Evolutionary conservation across 805 yeast genomes (phyloP), one percentile per base, ranked within the genome.

Genomic region (Candida ponderosae): DNA sequence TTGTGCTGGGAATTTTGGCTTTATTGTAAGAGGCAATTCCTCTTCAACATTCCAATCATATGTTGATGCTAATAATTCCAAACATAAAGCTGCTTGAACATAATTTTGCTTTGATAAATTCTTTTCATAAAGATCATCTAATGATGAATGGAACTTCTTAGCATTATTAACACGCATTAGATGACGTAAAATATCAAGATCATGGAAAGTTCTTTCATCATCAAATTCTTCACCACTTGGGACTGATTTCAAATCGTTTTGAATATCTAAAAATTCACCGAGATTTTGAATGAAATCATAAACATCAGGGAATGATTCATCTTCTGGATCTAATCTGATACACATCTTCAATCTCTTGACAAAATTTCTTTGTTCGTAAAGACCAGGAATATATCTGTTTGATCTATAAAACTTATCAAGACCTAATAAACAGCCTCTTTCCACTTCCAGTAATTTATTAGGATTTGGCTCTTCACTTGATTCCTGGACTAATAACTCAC

Each of bases 171-270:
- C 87, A 46, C 82, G 77, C 68, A 81, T 73, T 57, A 87, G 66
- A 59, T 76, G 85, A 31, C 87, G 79, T 43, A 84, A 74, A 50
- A 86, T 79, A 49, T 80, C 81, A 53, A 87, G 67, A 41, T 76
- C 76, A 54, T 81, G 83, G 72, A 83, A 81, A 5, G 88, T 79
- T 51, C 95, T 68, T 57, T 87, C 96, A 55, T 84, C 90, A 49
- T 83, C 90, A 57, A 82, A 88, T 51, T 86, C 95, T 31, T 79
- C 79, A 16, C 88, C 88, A 33, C 69, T 71, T 13, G 96, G 96
- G 40, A 87, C 86, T 40, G 74, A 71, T 47, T 74, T 74, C 48
- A 82, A 72, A 49, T 83, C 86, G 42, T 75, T 69, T 50, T 83
- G 67, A 14, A 77, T 74, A 37, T 69, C 75, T 40, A 85, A 59